Percentiles rank a stretch among this genome's conserved stretches.
Conservation (phyloP, 2,329 filamentous ascomycete species). For the Colletotrichum coccodes region DNA sequence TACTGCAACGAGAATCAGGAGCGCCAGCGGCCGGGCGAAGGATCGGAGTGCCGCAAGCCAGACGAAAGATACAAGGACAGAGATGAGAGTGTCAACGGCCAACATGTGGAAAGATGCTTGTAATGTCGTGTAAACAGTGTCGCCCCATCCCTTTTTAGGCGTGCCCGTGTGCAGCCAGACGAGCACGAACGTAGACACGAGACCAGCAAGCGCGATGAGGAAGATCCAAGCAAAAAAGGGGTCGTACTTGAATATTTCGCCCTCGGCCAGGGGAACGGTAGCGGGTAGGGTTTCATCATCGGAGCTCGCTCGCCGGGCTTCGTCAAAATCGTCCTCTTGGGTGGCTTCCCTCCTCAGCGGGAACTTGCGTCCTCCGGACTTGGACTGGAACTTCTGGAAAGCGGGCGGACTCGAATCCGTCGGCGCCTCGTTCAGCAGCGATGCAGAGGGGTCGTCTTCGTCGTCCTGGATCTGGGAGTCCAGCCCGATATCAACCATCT, state of each 20-base stretch:
- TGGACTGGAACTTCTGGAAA: constrained; percentile 68
- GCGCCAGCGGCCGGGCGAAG: constrained; percentile 87
- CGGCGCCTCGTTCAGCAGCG: constrained; percentile 65
- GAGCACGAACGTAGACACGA: constrained; percentile 89
- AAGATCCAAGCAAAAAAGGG: constrained; percentile 93
- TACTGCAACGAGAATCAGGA: constrained; percentile 83
- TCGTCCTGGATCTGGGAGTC: constrained; percentile 72
- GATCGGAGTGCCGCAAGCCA: constrained; percentile 92
- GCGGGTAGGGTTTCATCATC: constrained; percentile 48
- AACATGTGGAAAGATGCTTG: constrained; percentile 89
- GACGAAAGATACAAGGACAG: constrained; percentile 85
- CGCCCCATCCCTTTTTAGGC: constrained; percentile 81
- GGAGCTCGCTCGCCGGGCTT: constrained; percentile 50
- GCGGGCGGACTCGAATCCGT: constrained; percentile 66
- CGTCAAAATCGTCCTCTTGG: constrained; percentile 60
- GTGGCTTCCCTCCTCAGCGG: constrained; percentile 53
- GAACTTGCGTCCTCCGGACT: constrained; percentile 49
- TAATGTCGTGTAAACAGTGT: constrained; percentile 93
- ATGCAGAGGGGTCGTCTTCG: constrained; percentile 69
- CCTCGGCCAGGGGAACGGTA: constrained; percentile 65
- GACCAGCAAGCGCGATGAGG: constrained; percentile 82
- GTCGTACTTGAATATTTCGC: constrained; percentile 84
- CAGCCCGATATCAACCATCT: constrained; percentile 89
- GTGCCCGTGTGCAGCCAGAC: constrained; percentile 89
- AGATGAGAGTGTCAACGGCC: constrained; percentile 90